Evolutionary conservation across 2,329 filamentous ascomycete genomes (phyloP), one percentile per base, ranked within the genome.

Genomic region (Cladophialophora carrionii): DNA sequence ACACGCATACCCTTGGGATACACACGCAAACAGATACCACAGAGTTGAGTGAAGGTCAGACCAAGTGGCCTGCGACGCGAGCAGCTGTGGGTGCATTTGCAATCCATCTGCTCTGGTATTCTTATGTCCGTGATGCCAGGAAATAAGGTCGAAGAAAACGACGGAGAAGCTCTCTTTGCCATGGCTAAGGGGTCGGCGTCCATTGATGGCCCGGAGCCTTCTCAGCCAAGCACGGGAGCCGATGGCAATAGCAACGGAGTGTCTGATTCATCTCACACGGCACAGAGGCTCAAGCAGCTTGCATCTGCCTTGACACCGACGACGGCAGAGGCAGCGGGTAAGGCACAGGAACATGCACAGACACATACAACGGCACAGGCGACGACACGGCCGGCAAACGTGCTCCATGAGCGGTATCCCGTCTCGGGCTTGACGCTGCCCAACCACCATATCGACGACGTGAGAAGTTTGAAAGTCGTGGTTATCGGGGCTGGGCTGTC

Each of bases 401-500:
- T 52, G 17, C 46, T 59, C 34, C 61, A 63, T 41, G 41, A 57
- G 37, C 20, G 41, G 32, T 65, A 58, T 37, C 59, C 57, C 14
- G 46, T 48, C 14, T 61, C 60, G 10, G 56, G 61, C 31, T 31
- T 64, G 32, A 34, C 55, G 43, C 52, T 80, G n/a, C 71, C 73
- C 58, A 70, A 73, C 3, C 74, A 74, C 17, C 72, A 74, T 6
- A 70, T 78, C 32, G 76, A 78, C 62, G 72, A 77, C 52, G 55
- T 41, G 8, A 72, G 76, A n/a, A 73, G 71, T 0, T 43, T 78
- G 61, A 70, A 73, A 54, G 71, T 79, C 6, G 69, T 78, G 7
- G 69, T 77, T 41, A 77, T 79, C 34, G 77, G 78, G 6, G 76
- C 76, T 5, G 78, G 78, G 0, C 74, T 79, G 7, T 77, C 76